Evolutionary conservation across 345 rosid species (phyloP), one percentile per base, ranked within the genome.

Genomic region (Lepidium didymum): DNA sequence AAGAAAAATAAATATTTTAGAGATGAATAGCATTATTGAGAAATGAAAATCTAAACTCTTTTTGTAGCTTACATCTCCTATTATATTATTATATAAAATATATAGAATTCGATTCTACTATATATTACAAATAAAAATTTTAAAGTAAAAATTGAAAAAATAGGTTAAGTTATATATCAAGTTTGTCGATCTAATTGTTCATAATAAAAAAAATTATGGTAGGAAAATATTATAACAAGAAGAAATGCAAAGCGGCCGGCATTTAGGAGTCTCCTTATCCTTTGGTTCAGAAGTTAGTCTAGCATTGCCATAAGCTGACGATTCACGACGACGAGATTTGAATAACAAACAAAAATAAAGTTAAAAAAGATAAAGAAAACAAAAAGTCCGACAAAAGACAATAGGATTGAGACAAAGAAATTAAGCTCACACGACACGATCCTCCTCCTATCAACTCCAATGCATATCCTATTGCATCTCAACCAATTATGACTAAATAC

Each of bases 341-440:
- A 12, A 25, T 15, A 8, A 41, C 27, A 41, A 37, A 21, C 5
- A 6, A 47, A 10, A 6, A 9, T 3, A 18, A 21, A 21, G 23
- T 15, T 34, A 27, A 10, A 9, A 14, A 23, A n/a, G 23, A 33
- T 19, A 40, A 50, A 51, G 27, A 49, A 60, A 41, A 41, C 31
- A 60, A 50, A 69, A 31, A 6, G 3, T 1, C 25, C 10, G 13
- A 59, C 13, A 21, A 44, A 52, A 21, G 44, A 61, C 61, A 41
- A 19, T 19, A 8, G 2, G 34, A 34, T 43, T 35, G 33, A 38
- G 45, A 70, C 60, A 33, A 41, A 59, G 35, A 69, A 69, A 61
- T n/a, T n/a, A n/a, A n/a, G n/a, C 67, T 61, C 67, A 70, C 56
- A 53, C 69, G 42, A 25, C 55, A 57, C 35, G n/a, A n/a, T 72